Evolutionary conservation across 345 rosid genomes (phyloP), one percentile per base, ranked within the genome.

Genomic region (Ailanthus altissimus): DNA sequence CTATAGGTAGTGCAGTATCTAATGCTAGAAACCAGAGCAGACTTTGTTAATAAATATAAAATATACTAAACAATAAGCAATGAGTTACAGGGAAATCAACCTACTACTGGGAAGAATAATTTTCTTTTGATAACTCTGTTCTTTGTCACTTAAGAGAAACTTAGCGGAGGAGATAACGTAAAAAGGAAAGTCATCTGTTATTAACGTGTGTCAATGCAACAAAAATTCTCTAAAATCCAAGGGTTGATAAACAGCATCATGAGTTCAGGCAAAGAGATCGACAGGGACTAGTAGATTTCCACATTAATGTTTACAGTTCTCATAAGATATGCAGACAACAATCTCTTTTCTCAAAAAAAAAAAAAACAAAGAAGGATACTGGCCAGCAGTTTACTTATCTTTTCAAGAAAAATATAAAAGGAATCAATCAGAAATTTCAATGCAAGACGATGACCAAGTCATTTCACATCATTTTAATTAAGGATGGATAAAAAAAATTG

Each of bases 391-490:
- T 47, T 4, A 18, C 56, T 67, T 16, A 49, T 47, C 23, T 49
- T 50, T 50, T 13, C 20, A 50, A 50, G 20, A 49, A 69, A 15
- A 69, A 49, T 18, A 47, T 2, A 46, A n/a, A 15, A 46, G 26
- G 5, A 2, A 4, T 70, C 26, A 70, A 70, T 42, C 11, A 25
- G 28, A 43, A 66, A 65, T 67, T 15, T 78, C 40, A n/a, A 12
- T 49, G 25, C 57, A 72, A 72, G n/a, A 78, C 40, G 50, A 49
- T 47, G 47, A 75, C 12, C 25, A 75, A 16, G 21, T 7, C 10
- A 28, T 21, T 53, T 62, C 18, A 46, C 56, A 43, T 51, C 67
- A 28, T 32, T 57, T 18, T 45, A 49, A n/a, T n/a, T n/a, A n/a
- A n/a, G n/a, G n/a, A n/a, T n/a, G n/a, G n/a, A n/a, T n/a, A n/a